These are phyloP conservation scores for Mentha longifolia DNA, from an alignment of 257 asterid species.

Conservation along the genomic window DNA sequence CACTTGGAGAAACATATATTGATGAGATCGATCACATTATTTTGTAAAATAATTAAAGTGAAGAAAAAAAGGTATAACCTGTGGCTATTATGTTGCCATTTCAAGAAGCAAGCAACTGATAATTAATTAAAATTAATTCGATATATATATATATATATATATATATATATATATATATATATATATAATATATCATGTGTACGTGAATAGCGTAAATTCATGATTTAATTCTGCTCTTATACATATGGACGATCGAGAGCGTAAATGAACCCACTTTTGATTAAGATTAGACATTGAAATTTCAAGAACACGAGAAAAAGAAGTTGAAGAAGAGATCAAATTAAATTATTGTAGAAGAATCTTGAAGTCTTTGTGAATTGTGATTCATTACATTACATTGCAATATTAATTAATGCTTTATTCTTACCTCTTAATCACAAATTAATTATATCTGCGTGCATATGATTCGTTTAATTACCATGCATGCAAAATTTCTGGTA, in stretches of 20 bases:
- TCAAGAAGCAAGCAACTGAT: neutral
- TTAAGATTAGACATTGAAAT: slow-evolving; percentile 5
- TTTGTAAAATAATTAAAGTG: neutral
- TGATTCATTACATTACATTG: too few relatives aligned
- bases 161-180: too few relatives aligned
- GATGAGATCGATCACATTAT: neutral
- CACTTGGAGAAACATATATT: slow-evolving; percentile 15
- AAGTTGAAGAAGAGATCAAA: neutral
- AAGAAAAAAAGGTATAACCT: neutral
- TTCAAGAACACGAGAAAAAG: neutral
- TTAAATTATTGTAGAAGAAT: slow-evolving; percentile 3
- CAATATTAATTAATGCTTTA: neutral
- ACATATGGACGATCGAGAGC: neutral
- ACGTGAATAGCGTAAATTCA: neutral
- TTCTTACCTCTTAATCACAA: neutral
- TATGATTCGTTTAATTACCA: too few relatives aligned
- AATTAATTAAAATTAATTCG: neutral
- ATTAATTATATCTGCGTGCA: too few relatives aligned
- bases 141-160: too few relatives aligned
- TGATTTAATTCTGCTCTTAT: neutral
- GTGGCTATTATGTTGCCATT: slow-evolving; percentile 26
- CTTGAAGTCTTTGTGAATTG: slow-evolving; percentile 10
- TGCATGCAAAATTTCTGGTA: too few relatives aligned
- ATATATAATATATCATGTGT: too few relatives aligned
- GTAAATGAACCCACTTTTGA: slow-evolving; percentile 23